phyloP scores from a whole-genome alignment of 257 asterid genomes.

The Leonotis leonurus region DNA sequence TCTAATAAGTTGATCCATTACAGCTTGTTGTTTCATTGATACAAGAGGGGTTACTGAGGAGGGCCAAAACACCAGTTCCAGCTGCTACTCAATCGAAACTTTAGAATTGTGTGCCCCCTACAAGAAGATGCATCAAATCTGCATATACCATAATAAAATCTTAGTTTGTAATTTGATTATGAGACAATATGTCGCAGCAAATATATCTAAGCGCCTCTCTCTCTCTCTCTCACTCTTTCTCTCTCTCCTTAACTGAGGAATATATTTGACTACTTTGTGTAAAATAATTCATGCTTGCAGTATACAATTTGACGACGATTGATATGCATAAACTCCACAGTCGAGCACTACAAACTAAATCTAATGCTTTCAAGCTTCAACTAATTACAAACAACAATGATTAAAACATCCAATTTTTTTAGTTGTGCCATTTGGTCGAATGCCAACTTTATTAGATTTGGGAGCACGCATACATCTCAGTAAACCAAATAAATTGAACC shows the following conservation, averaged over 20 bases:
- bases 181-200: not conserved
- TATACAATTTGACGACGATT: not conserved
- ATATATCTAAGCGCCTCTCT: too few relatives aligned
- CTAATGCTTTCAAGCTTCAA: not conserved
- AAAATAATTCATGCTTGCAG: not conserved
- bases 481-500: not conserved
- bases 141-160: not conserved
- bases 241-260: not conserved
- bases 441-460: not conserved
- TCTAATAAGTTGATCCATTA: conserved; percentile 5
- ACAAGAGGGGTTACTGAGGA: conserved; percentile 88
- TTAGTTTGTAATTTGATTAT: not conserved
- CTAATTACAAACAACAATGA: not conserved
- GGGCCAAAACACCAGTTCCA: conserved; percentile 26
- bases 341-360: not conserved
- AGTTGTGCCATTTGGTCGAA: not conserved
- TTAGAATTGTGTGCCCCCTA: conserved; percentile 9
- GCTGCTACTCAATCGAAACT: conserved; percentile 41
- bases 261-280: too few relatives aligned
- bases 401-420: not conserved
- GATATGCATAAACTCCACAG: not conserved
- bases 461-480: not conserved
- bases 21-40: conserved; percentile 74
- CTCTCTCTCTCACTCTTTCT: not conserved
- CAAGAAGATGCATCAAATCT: not conserved